Evolutionary conservation across 768 basidiomycete genomes (phyloP).

Genomic region (Mycena latifolia): DNA sequence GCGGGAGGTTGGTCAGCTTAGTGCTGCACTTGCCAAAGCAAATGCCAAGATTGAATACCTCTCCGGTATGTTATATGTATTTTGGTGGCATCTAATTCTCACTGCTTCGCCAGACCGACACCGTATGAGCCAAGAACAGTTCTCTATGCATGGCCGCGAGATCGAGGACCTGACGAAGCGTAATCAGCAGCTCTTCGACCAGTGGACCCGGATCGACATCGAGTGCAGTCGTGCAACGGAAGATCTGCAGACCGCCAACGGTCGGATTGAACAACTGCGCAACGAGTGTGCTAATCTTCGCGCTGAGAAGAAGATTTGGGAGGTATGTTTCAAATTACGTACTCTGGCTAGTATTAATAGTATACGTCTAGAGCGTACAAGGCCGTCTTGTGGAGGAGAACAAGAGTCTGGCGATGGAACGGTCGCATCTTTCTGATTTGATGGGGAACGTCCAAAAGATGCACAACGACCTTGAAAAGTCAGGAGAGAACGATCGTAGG

Average conservation of each 20-base stretch:
- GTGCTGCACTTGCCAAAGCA: slow-evolving; percentile 82
- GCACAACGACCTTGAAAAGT: slow-evolving; percentile 88
- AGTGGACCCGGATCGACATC: slow-evolving; percentile 81
- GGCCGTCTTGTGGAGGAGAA: slow-evolving; percentile 88
- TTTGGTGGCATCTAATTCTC: slow-evolving; percentile 6
- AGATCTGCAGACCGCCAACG: slow-evolving; percentile 70
- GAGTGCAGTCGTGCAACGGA: slow-evolving; percentile 78
- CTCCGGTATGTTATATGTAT: slow-evolving; percentile 56
- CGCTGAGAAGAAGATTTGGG: slow-evolving; percentile 95
- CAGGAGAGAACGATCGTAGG: slow-evolving; percentile 84
- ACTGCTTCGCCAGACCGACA: slow-evolving; percentile 66
- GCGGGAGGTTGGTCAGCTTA: slow-evolving; percentile 73
- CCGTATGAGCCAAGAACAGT: slow-evolving; percentile 78
- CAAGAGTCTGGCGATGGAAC: slow-evolving; percentile 80
- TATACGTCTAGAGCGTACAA: slow-evolving; percentile 75
- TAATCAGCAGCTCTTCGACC: slow-evolving; percentile 79
- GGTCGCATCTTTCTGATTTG: slow-evolving; percentile 87
- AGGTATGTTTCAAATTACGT: slow-evolving; percentile 60
- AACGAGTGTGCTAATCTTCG: slow-evolving; percentile 90
- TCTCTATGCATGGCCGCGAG: slow-evolving; percentile 70
- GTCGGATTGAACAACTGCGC: slow-evolving; percentile 79
- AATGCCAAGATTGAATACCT: slow-evolving; percentile 86
- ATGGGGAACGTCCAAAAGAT: slow-evolving; percentile 93
- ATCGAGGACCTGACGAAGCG: slow-evolving; percentile 75
- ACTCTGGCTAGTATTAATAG: slow-evolving; percentile 24